Conservation (phyloP, 169 alveolate genomes). For the Eimeria acervulina region DNA sequence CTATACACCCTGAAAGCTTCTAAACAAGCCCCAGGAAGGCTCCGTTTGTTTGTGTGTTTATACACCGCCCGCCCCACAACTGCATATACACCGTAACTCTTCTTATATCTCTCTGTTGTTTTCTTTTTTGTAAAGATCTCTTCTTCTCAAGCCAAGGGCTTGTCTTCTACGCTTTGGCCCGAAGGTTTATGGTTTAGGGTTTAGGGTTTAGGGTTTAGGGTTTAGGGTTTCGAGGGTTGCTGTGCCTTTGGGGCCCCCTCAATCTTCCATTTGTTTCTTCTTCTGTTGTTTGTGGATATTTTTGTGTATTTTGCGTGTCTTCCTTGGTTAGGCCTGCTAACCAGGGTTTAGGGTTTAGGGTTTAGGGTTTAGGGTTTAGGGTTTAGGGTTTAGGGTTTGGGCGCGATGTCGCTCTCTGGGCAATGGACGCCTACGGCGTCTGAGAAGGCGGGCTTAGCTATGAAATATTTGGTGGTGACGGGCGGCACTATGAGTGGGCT, state of each 20-base stretch:
- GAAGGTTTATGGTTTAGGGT: conserved; percentile 6
- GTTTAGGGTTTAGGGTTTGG: conserved; percentile 35
- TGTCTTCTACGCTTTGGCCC: no score
- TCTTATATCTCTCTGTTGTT: neutral
- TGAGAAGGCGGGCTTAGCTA: neutral
- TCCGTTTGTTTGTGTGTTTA: no score
- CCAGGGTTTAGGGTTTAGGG: neutral
- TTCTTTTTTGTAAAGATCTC: neutral
- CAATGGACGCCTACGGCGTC: neutral
- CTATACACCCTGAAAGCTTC: neutral
- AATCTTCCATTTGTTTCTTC: neutral
- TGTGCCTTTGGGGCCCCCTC: neutral
- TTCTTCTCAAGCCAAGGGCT: neutral
- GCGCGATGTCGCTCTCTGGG: neutral
- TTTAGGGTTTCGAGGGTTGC: neutral
- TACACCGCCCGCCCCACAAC: no score
- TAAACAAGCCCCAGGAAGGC: neutral
- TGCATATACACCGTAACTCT: no score
- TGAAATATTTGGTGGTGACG: conserved; percentile 95
- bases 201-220: conserved; percentile 43
- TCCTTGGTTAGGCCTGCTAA: neutral
- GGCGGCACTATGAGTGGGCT: conserved; percentile 98
- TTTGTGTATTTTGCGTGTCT: no score
- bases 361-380: conserved; percentile 42
- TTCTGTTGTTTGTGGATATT: neutral